phyloP scores from a whole-genome alignment of 306 rosid genomes.

The Canavalia ensiformis region DNA sequence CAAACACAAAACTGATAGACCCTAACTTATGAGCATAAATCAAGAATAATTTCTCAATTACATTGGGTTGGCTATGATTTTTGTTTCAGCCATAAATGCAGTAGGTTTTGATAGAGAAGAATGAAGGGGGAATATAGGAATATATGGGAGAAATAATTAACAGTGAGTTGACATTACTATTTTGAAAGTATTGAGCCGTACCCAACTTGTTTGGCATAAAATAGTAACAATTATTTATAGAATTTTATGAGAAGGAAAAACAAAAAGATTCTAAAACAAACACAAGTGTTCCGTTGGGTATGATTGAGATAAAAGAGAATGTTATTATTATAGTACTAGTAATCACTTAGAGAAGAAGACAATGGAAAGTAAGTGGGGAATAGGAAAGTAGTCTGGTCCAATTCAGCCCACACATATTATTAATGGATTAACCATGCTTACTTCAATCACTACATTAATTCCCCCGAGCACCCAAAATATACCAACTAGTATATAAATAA shows the following conservation, averaged over 20 bases:
- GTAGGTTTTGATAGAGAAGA: neutral
- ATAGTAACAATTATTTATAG: neutral
- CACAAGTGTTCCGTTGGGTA: neutral
- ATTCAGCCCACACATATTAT: slow-evolving; percentile 50
- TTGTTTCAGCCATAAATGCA: neutral
- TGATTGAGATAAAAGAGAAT: slow-evolving; percentile 27
- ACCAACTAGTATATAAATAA: slow-evolving; percentile 49
- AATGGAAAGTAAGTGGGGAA: slow-evolving; percentile 40
- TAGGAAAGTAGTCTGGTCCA: slow-evolving; percentile 7
- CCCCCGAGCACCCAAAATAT: slow-evolving; percentile 40
- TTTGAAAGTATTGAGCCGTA: neutral
- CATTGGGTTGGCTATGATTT: neutral
- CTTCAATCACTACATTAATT: slow-evolving; percentile 38
- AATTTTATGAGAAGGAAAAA: neutral
- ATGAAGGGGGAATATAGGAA: neutral
- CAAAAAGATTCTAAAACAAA: neutral
- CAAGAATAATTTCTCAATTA: neutral
- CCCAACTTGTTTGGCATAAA: neutral
- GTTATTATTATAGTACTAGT: slow-evolving; percentile 17
- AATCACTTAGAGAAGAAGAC: slow-evolving; percentile 15
- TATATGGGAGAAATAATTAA: slow-evolving; percentile 4
- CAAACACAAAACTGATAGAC: neutral
- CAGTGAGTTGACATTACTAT: neutral
- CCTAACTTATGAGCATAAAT: neutral
- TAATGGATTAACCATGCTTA: slow-evolving; percentile 37